Evolutionary conservation across 768 basidiomycete genomes (phyloP).

Genomic region (Tubosaeta sp.): DNA sequence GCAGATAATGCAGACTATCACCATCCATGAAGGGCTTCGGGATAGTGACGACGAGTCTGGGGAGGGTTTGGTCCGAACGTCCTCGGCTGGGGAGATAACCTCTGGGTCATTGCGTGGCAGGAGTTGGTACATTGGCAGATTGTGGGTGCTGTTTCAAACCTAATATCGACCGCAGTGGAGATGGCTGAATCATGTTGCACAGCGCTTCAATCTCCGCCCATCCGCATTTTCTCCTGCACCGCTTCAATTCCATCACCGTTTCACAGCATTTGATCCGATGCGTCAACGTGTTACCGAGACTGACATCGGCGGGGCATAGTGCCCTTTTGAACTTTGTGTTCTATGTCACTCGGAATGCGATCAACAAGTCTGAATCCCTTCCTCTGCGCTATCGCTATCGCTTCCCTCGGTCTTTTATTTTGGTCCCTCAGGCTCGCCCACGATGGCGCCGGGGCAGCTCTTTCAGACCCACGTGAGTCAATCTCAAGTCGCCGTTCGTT

Average conservation of each 20-base stretch:
- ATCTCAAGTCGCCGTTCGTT: too few relatives aligned
- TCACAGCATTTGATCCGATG: not conserved
- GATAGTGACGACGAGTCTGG: not conserved
- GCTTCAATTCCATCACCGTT: not conserved
- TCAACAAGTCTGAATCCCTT: not conserved
- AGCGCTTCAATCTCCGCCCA: not conserved
- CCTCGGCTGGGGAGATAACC: not conserved
- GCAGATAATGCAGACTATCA: conserved; percentile 4
- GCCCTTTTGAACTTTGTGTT: not conserved
- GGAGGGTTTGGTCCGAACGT: not conserved
- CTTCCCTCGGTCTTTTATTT: not conserved
- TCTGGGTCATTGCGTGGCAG: conserved; percentile 3
- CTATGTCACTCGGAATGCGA: not conserved
- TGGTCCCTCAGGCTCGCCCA: not conserved
- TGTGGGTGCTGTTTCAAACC: not conserved
- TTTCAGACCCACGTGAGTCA: not conserved
- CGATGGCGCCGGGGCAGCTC: not conserved
- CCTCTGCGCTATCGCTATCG: not conserved
- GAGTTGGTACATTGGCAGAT: conserved; percentile 1
- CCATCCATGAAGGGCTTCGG: not conserved
- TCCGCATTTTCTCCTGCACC: not conserved
- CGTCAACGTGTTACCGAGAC: too few relatives aligned
- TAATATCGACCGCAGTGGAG: conserved; percentile 1
- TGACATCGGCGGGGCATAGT: too few relatives aligned
- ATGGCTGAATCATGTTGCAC: too few relatives aligned